Evolutionary conservation across 805 yeast genomes (phyloP).

Genomic region (Kodamaea leandrae): DNA sequence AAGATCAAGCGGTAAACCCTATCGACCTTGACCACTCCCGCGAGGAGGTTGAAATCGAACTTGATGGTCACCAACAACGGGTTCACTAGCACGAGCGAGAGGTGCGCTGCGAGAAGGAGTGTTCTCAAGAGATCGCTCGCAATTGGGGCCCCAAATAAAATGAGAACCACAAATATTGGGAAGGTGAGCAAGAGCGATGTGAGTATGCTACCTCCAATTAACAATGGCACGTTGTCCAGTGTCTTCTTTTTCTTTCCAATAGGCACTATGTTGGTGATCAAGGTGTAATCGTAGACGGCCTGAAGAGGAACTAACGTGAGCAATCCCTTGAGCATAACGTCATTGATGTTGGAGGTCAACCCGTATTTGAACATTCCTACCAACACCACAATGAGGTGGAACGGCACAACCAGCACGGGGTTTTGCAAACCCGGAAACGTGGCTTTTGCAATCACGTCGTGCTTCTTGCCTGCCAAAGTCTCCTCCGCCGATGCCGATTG

Average conservation of each 20-base stretch:
- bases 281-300: constrained; percentile 18
- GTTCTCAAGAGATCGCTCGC: constrained; percentile 48
- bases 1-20: constrained; percentile 29
- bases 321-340: constrained; percentile 26
- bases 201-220: constrained; percentile 23
- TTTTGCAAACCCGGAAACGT: constrained; percentile 16
- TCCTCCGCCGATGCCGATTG: neutral
- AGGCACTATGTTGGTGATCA: constrained; percentile 4
- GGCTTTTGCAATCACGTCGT: neutral
- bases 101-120: constrained; percentile 56
- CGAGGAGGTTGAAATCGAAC: constrained; percentile 45
- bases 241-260: constrained; percentile 3
- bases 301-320: constrained; percentile 23
- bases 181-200: constrained; percentile 35
- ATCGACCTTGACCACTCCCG: constrained; percentile 20
- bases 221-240: constrained; percentile 10
- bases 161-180: constrained; percentile 40
- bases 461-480: neutral
- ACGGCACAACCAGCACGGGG: constrained; percentile 23
- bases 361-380: constrained; percentile 31
- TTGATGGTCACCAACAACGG: constrained; percentile 60
- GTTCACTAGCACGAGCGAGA: constrained; percentile 56
- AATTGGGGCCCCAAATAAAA: constrained; percentile 82
- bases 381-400: constrained; percentile 28
- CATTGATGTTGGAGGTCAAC: constrained; percentile 22